Evolutionary conservation across 768 basidiomycete genomes (phyloP).

Genomic region (Clavaria fumosa): DNA sequence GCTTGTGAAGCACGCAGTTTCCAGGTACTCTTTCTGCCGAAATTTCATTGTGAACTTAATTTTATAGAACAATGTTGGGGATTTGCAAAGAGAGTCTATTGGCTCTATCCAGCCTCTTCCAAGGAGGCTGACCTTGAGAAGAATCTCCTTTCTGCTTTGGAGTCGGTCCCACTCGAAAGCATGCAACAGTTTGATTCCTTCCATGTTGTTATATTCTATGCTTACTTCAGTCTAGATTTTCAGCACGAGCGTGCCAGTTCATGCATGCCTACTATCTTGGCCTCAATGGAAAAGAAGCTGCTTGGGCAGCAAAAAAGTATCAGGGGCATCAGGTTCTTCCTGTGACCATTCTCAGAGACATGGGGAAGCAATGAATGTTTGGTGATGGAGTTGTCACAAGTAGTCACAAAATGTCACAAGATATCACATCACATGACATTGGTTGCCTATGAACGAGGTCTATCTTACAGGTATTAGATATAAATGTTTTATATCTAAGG

Average conservation of each 20-base stretch:
- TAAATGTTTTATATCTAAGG: too few species aligned
- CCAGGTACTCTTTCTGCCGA: slow-evolving; percentile 15
- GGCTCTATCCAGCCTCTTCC: slow-evolving; percentile 13
- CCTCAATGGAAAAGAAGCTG: slow-evolving; percentile 11
- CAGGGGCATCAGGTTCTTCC: slow-evolving; percentile 11
- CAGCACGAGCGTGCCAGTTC: slow-evolving; percentile 6
- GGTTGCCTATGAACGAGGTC: too few species aligned
- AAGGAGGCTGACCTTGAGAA: slow-evolving; percentile 19
- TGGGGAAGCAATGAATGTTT: too few species aligned
- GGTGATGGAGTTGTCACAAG: too few species aligned
- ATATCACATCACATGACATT: too few species aligned
- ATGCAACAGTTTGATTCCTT: slow-evolving; percentile 11
- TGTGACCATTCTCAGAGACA: too few species aligned
- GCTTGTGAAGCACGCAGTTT: slow-evolving; percentile 7
- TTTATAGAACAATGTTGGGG: slow-evolving; percentile 25
- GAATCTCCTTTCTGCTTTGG: slow-evolving; percentile 18
- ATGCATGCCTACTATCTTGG: slow-evolving; percentile 16
- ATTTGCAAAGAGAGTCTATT: slow-evolving; percentile 17
- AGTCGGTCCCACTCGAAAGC: slow-evolving; percentile 13
- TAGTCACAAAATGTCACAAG: too few species aligned
- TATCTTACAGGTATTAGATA: too few species aligned
- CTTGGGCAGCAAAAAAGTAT: slow-evolving; percentile 16
- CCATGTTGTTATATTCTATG: neutral
- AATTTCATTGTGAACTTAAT: slow-evolving; percentile 24
- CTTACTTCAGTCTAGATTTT: neutral